Evolutionary conservation across 768 basidiomycete species (phyloP).

Genomic region (Kwoniella sp.): DNA sequence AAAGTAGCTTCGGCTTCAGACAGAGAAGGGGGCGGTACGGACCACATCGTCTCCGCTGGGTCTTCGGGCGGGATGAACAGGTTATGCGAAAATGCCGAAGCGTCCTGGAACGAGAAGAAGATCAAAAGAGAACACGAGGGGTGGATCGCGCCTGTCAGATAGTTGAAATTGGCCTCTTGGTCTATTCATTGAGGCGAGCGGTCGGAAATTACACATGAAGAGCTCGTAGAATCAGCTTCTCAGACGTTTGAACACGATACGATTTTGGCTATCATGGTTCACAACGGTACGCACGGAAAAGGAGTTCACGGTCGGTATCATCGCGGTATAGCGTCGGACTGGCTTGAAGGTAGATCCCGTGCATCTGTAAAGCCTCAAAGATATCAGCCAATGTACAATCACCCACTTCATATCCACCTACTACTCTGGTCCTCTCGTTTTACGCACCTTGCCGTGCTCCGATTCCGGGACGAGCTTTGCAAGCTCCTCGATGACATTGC

Average conservation of each 20-base stretch:
- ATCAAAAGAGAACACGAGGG: slow-evolving; percentile 72
- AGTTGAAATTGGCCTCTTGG: slow-evolving; percentile 84
- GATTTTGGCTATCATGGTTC: slow-evolving; percentile 23
- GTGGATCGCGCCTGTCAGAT: slow-evolving; percentile 76
- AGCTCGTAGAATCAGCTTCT: no score
- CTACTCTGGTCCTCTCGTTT: not conserved
- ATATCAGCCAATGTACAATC: not conserved
- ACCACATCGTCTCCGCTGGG: slow-evolving; percentile 70
- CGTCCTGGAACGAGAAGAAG: slow-evolving; percentile 59
- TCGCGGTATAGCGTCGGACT: slow-evolving; percentile 34
- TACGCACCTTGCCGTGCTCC: slow-evolving; percentile 64
- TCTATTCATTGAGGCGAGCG: slow-evolving; percentile 22
- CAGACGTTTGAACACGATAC: no score
- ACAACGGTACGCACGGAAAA: slow-evolving; percentile 60
- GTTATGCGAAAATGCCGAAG: slow-evolving; percentile 52
- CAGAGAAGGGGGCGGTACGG: slow-evolving; percentile 74
- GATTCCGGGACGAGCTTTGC: slow-evolving; percentile 60
- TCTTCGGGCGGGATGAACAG: slow-evolving; percentile 80
- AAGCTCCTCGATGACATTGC: slow-evolving; percentile 64
- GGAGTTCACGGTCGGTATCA: slow-evolving; percentile 81
- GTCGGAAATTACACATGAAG: not conserved
- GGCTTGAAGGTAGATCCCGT: slow-evolving; percentile 37
- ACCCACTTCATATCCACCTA: not conserved
- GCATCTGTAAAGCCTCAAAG: slow-evolving; percentile 22
- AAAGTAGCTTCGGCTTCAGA: slow-evolving; percentile 60